Base-by-base conservation (phyloP, 805 yeast genomes). In the Candida maesae region DNA sequence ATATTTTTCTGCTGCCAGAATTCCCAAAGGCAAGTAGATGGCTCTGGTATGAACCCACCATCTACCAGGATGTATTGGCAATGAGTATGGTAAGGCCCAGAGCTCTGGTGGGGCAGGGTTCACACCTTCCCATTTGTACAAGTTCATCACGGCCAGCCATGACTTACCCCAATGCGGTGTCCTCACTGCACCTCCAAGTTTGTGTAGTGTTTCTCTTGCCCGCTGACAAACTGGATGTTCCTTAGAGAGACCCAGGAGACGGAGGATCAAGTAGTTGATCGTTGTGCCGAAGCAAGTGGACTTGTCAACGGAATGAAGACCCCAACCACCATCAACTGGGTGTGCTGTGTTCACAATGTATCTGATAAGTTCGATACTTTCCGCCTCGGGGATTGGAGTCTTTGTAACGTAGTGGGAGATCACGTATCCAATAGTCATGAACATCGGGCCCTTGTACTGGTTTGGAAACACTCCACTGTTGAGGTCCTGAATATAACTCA, bases 311-410 rank as follows among this genome's bases (percentile, higher is more conserved):
- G 89, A 78, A 60, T 93, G 97, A 28, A 93, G 69, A 0, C 99
- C 99, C 99, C 99, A 93, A 2, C 99, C 99, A n/a, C 99, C 99
- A 62, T 93, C 99, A 1, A 90, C 96, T 0, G 97, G 97, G 59
- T 93, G 96, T 0, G 97, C 82, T 0, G 87, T 76, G 59, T 93
- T 93, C n/a, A 88, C 86, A 14, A 93, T 64, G 58, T 90, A 93
- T 44, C 99, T 71, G 20, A 84, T 78, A 56, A 93, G 64, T 62
- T 93, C 99, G 12, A 65, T 64, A 47, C 69, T 69, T 53, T 73
- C 76, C 28, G 76, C 81, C 23, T 78, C 80, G 0, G 90, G 81
- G 27, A 93, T 84, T 10, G 75, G 76, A 0, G 78, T 71, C 27
- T 77, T 74, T 11, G 90, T 74, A 58, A 80, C 79, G 61, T 89